A percentile compares a stretch with the other conserved stretches of the same genome.
Conservation (phyloP, 176 grass and related monocot genomes). For the Cenchrus americanus region DNA sequence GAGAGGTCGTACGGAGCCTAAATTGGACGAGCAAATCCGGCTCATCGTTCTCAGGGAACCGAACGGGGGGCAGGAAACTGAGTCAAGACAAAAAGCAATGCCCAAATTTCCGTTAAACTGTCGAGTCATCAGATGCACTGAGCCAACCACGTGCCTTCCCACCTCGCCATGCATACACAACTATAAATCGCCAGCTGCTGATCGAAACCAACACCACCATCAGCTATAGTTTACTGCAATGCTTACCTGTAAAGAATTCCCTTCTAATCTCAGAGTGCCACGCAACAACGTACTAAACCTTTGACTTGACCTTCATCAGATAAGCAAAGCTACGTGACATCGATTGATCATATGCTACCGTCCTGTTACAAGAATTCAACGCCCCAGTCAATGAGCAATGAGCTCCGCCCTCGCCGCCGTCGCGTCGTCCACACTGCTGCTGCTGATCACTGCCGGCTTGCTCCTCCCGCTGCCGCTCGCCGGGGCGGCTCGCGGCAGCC, state of each 20-base stretch:
- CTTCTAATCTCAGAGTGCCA: neutral
- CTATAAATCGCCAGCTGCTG: neutral
- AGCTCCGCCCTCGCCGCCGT: neutral
- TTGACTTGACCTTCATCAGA: conserved; percentile 1
- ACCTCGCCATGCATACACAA: neutral
- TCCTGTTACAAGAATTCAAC: neutral
- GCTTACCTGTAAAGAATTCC: neutral
- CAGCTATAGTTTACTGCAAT: neutral
- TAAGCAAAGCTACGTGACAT: conserved; percentile 1
- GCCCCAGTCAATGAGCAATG: conserved; percentile 19
- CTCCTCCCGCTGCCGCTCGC: neutral
- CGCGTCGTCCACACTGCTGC: neutral
- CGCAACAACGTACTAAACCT: neutral
- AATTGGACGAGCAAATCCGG: too few species aligned
- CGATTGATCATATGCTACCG: neutral
- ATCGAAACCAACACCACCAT: neutral
- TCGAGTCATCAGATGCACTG: neutral
- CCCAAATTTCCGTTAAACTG: neutral
- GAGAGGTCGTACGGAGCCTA: too few species aligned
- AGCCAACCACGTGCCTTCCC: neutral
- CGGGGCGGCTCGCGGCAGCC: conserved; percentile 4
- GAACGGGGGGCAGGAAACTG: too few species aligned
- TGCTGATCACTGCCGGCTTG: conserved; percentile 11
- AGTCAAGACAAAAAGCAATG: neutral
- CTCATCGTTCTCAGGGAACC: too few species aligned